These are phyloP conservation scores for Lachancea quebecensis DNA, from an alignment of 805 yeast species.

Conservation along the genomic window DNA sequence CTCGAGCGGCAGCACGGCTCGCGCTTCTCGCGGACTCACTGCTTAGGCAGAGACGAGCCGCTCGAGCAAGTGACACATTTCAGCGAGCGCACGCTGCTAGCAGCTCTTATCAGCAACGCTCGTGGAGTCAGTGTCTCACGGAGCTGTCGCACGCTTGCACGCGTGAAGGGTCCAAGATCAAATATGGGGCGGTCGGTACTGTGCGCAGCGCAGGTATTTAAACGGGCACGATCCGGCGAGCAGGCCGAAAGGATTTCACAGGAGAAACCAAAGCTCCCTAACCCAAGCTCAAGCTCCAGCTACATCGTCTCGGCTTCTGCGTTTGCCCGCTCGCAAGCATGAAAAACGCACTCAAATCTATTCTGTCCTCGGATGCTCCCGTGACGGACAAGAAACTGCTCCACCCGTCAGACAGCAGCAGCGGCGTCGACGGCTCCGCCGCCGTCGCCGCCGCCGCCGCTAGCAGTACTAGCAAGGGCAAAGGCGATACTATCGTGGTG, in stretches of 20 bases:
- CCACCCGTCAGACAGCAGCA: not conserved
- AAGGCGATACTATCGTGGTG: conserved; percentile 4
- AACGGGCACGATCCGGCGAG: too few species aligned
- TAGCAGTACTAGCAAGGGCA: not conserved
- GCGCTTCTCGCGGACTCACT: too few species aligned
- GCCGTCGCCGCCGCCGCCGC: not conserved
- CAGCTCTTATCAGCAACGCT: not conserved
- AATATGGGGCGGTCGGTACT: not conserved
- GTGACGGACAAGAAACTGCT: conserved; percentile 9
- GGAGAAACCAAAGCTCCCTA: not conserved
- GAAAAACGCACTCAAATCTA: conserved; percentile 3
- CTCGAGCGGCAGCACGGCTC: too few species aligned
- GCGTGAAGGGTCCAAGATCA: not conserved
- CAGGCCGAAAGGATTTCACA: not conserved
- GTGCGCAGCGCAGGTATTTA: not conserved
- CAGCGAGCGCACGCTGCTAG: not conserved
- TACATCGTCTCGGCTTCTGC: not conserved
- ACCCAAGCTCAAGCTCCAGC: not conserved
- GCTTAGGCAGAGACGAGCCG: too few species aligned
- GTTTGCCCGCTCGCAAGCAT: not conserved
- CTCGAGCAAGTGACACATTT: conserved; percentile 1
- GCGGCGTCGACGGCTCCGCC: not conserved
- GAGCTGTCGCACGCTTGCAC: not conserved
- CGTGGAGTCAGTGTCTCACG: not conserved
- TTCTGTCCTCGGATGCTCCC: conserved; percentile 8